phyloP scores from a whole-genome alignment of 805 yeast genomes.

The Yamadazyma insecticola region DNA sequence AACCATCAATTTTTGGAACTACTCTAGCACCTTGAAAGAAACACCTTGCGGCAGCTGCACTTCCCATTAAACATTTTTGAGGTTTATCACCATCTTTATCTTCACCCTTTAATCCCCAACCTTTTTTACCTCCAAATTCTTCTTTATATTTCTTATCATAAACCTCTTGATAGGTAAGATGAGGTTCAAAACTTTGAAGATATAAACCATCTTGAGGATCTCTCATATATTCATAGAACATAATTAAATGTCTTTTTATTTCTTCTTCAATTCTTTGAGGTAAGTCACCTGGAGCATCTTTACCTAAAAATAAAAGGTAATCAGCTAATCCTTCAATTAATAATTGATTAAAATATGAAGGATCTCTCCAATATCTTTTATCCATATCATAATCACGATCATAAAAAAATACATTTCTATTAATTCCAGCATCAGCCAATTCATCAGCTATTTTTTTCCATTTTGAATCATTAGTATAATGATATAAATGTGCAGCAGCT shows the following conservation, averaged over 20 bases:
- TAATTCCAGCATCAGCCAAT: slow-evolving; percentile 56
- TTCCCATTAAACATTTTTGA: slow-evolving; percentile 55
- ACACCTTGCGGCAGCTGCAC: slow-evolving; percentile 64
- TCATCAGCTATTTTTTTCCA: slow-evolving; percentile 45
- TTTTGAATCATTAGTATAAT: slow-evolving; percentile 44
- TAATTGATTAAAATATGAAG: slow-evolving; percentile 59
- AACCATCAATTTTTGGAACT: slow-evolving; percentile 23
- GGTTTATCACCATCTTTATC: slow-evolving; percentile 47
- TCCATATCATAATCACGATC: slow-evolving; percentile 58
- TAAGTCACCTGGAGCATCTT: slow-evolving; percentile 33
- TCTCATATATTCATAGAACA: slow-evolving; percentile 52
- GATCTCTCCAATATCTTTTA: slow-evolving; percentile 61
- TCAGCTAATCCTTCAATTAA: slow-evolving; percentile 67
- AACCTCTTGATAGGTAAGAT: slow-evolving; percentile 45
- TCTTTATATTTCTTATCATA: slow-evolving; percentile 44
- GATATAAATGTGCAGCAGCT: slow-evolving; percentile 47
- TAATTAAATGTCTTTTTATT: slow-evolving; percentile 49
- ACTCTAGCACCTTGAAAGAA: slow-evolving; percentile 66
- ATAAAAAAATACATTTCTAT: slow-evolving; percentile 51
- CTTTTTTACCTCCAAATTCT: slow-evolving; percentile 53
- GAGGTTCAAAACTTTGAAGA: slow-evolving; percentile 56
- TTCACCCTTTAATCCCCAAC: slow-evolving; percentile 44
- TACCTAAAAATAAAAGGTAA: slow-evolving; percentile 48
- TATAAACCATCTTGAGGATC: slow-evolving; percentile 59
- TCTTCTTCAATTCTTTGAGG: slow-evolving; percentile 37